Conservation (phyloP, 495 filamentous ascomycete species). For the Sabuloglossum arenarium region DNA sequence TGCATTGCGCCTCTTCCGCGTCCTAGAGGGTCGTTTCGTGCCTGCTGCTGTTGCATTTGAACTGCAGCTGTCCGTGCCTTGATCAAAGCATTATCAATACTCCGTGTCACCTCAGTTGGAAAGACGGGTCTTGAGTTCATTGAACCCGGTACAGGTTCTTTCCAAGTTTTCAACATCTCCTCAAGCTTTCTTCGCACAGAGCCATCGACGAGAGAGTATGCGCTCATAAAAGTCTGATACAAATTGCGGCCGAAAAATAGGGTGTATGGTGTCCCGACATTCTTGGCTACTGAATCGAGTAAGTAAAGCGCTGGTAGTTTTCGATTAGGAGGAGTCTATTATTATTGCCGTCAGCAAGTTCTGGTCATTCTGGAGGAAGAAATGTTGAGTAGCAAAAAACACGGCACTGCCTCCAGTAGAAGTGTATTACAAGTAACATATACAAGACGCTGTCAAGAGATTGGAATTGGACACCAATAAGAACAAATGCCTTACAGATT, state of each 20-base stretch:
- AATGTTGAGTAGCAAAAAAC: conserved; percentile 1
- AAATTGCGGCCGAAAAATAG: conserved; percentile 82
- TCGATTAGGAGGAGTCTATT: conserved; percentile 57
- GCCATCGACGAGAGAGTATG: conserved; percentile 70
- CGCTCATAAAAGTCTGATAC: conserved; percentile 87
- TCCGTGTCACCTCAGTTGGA: conserved; percentile 56
- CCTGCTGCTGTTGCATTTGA: conserved; percentile 45
- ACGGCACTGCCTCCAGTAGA: background rate
- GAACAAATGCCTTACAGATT: conserved; percentile 44
- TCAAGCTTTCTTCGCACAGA: conserved; percentile 75
- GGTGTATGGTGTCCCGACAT: conserved; percentile 93
- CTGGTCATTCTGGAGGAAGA: conserved; percentile 2
- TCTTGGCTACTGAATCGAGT: conserved; percentile 95
- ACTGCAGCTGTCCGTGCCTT: conserved; percentile 61
- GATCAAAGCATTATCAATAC: conserved; percentile 85
- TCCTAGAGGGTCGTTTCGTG: conserved; percentile 37
- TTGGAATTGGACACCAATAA: background rate
- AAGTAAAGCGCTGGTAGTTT: conserved; percentile 94
- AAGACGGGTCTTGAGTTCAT: conserved; percentile 79
- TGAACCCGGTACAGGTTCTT: conserved; percentile 83
- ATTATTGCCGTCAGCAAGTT: background rate
- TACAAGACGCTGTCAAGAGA: background rate
- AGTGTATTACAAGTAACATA: background rate
- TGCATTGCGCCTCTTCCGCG: conserved; percentile 25
- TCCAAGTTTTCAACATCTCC: conserved; percentile 96